These are phyloP conservation scores for Clavariopsis aquatica DNA, from an alignment of 495 filamentous ascomycete species.

Conservation along the genomic window DNA sequence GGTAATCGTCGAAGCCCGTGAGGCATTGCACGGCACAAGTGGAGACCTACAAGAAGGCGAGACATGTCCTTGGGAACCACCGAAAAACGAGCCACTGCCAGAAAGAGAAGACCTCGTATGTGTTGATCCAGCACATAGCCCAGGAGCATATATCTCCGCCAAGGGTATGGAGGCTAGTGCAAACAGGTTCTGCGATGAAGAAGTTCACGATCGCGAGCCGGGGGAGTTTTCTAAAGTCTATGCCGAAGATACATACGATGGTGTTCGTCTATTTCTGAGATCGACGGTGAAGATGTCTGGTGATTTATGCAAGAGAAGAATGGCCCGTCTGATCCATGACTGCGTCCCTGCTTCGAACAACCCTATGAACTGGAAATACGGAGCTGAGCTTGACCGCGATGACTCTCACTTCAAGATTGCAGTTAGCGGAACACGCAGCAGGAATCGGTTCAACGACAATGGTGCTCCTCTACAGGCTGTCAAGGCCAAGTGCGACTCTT, in stretches of 20 bases:
- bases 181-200: background rate
- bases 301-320: background rate
- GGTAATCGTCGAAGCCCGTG: background rate
- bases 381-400: background rate
- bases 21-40: background rate
- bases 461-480: background rate
- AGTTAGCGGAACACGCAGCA: background rate
- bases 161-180: background rate
- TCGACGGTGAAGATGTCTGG: background rate
- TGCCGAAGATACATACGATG: background rate
- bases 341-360: background rate
- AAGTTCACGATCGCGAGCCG: background rate
- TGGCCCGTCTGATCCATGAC: background rate
- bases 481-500: background rate
- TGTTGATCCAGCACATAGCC: background rate
- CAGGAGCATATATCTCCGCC: background rate
- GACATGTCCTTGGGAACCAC: background rate
- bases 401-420: background rate
- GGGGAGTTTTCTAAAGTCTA: background rate
- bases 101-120: background rate
- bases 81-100: background rate
- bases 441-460: background rate
- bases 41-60: background rate
- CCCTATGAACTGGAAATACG: constrained; percentile 1
- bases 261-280: background rate